A percentile compares a stretch with the other conserved stretches of the same genome.
phyloP scores from a whole-genome alignment of 192 early-diverging fungal species.

The Linnemannia zychae region DNA sequence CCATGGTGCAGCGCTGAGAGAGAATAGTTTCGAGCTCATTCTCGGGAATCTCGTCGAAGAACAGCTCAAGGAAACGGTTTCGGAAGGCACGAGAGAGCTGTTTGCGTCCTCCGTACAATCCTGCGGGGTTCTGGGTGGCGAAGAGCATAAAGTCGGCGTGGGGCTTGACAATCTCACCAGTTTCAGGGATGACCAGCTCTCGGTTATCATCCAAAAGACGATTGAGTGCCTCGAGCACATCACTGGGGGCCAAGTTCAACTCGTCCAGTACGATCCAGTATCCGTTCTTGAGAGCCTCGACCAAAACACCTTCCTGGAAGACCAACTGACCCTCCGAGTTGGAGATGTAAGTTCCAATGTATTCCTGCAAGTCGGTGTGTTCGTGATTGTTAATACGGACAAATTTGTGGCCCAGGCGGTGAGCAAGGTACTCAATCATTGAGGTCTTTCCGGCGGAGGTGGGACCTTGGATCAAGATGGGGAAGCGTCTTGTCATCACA shows the following conservation, averaged over 20 bases:
- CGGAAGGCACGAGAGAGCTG: conserved; percentile 96
- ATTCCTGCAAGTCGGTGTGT: conserved; percentile 98
- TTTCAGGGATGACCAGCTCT: conserved; percentile 96
- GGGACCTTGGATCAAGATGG: conserved; percentile 98
- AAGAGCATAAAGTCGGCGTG: conserved; percentile 98
- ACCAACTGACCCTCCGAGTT: conserved; percentile 85
- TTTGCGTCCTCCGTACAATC: conserved; percentile 97
- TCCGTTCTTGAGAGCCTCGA: conserved; percentile 93
- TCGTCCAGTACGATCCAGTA: conserved; percentile 99
- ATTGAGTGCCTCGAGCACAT: conserved; percentile 98
- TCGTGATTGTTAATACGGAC: conserved; percentile 99
- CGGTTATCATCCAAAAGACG: conserved; percentile 97
- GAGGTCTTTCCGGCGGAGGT: conserved; percentile 98
- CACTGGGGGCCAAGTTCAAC: conserved; percentile 97
- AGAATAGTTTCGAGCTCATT: conserved; percentile 93
- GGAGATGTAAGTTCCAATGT: conserved; percentile 93
- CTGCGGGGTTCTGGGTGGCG: conserved; percentile 99
- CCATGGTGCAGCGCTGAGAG: conserved; percentile 83
- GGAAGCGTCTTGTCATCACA: conserved; percentile 90
- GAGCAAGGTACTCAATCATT: conserved; percentile 97
- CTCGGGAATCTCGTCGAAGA: conserved; percentile 97
- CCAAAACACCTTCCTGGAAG: conserved; percentile 96
- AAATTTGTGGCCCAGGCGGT: conserved; percentile 91
- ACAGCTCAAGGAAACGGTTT: conserved; percentile 96
- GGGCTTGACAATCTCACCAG: conserved; percentile 92